Base-by-base conservation (phyloP, 2,329 filamentous ascomycete genomes). In the Echinosphaeria canescens region DNA sequence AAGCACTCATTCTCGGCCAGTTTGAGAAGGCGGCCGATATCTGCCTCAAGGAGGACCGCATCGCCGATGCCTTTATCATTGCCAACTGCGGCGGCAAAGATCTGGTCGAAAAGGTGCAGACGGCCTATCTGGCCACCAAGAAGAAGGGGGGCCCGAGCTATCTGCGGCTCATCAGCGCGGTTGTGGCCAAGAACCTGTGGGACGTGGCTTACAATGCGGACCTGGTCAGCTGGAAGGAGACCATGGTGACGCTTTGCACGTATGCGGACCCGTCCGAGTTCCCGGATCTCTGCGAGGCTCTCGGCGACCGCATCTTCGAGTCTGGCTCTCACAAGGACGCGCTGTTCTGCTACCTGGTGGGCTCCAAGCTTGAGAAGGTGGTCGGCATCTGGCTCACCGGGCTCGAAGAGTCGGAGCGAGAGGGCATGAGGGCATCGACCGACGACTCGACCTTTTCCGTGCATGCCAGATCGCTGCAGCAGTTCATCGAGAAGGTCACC, bases 161-260 rank as follows among this genome's bases (percentile, higher is more conserved):
- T 42, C 58, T 95, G 30, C 75, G 90, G 23, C 61, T 98, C 7
- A 61, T 98, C 29, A 75, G 79, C 27, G 92, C 85, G 5, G 80
- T 98, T 27, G 84, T 92, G 30, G 73, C 78, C 33, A 95, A 95
- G 59, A 93, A 98, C 42, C 62, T 98, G 2, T 95, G 85, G 88
- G 88, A 98, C 51, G 66, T 95, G 24, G 88, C 95, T 6, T 81
- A 95, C 52, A 98, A 98, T 42, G 88, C 85, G 6, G 79, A 93
- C 42, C 55, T 98, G 24, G 63, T 65, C 27, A 78, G 88, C 50
- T 98, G 88, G 90, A 95, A 90, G 52, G 88, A 95, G 49, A 74
- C 85, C 3, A 90, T 98, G 78, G 84, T 81, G 15, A 78, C 84
- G 1, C 56, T 98, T 28, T 98, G 88, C 62, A 95, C 88, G 1